A percentile compares a stretch with the other conserved stretches of the same genome.
Conservation (phyloP, 31 red algal species). For the Asparagopsis taxiformis region DNA sequence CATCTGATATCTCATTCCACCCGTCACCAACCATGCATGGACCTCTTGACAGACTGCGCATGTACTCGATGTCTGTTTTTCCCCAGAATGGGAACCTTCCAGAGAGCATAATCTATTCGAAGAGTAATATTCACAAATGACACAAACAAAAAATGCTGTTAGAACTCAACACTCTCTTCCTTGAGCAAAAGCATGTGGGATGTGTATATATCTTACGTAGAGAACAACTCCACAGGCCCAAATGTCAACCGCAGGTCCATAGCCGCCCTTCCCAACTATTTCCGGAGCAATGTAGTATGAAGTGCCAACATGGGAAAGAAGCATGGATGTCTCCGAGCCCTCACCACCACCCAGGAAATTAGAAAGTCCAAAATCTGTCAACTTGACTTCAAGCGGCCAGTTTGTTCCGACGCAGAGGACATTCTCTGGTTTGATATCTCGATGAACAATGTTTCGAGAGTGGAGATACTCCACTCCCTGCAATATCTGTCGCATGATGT, state of each 20-base stretch:
- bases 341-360: slow-evolving; percentile 67
- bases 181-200: too few species aligned
- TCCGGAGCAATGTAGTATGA: slow-evolving; percentile 92
- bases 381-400: slow-evolving; percentile 75
- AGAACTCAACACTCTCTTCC: too few species aligned
- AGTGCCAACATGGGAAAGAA: slow-evolving; percentile 81
- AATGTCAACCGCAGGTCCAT: slow-evolving; percentile 83
- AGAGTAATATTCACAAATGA: not conserved
- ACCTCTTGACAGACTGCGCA: slow-evolving; percentile 53
- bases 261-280: slow-evolving; percentile 83
- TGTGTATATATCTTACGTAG: slow-evolving; percentile 89
- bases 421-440: slow-evolving; percentile 85
- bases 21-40: slow-evolving; percentile 74
- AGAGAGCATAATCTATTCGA: slow-evolving; percentile 52
- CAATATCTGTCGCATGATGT: slow-evolving; percentile 80
- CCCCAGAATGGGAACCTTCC: slow-evolving; percentile 79
- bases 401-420: slow-evolving; percentile 53
- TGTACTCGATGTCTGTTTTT: slow-evolving; percentile 71
- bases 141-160: not conserved
- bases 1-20: slow-evolving; percentile 63
- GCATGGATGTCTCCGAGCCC: slow-evolving; percentile 37
- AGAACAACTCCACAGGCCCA: slow-evolving; percentile 97
- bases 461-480: slow-evolving; percentile 79
- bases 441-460: slow-evolving; percentile 65
- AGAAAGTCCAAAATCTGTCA: slow-evolving; percentile 82